Evolutionary conservation across 805 yeast genomes (phyloP), one percentile per base, ranked within the genome.

Genomic region (Saccharomyces mikatae): DNA sequence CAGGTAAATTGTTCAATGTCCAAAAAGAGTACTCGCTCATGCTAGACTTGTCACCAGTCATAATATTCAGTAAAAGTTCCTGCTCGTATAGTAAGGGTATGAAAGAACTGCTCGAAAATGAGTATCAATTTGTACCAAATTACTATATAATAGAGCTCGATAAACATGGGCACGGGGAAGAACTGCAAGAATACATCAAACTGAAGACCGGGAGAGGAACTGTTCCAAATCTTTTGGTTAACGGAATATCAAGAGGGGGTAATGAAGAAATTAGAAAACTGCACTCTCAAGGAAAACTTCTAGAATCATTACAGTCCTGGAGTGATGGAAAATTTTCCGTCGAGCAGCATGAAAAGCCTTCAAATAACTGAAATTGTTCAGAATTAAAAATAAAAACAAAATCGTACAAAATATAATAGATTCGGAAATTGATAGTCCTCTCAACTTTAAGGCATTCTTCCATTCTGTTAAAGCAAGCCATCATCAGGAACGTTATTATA

Each of bases 191-290:
- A 21, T 85, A 86, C 69, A 76, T 94, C 51, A 85, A 77, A 21
- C 74, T 77, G 51, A 69, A 78, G 55, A 82, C 96, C 3, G 95
- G 94, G 6, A 82, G 97, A 62, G 72, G 72, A 29, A 91, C 98
- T 0, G 99, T 94, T 14, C 99, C 99, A 26, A 94, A 94, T 66
- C 80, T 94, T 22, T 76, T 89, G 52, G 80, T 92, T 52, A 86
- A 83, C 53, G 86, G 87, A 6, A 68, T 79, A 29, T 84, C 92
- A 50, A 78, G 87, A 60, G 99, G 99, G 41, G 99, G 99, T 2
- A 81, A 82, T 46, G 97, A 90, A 68, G 97, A 91, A 54, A 81
- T 94, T 67, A 75, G 70, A 26, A 76, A 72, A 36, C 72, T 89
- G 54, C 90, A 88, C 63, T 74, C 76, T 21, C 72, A 76, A 1